Percentiles rank a stretch among this genome's conserved stretches.
These are phyloP conservation scores for Lasiosphaeris hirsuta DNA, from an alignment of 495 filamentous ascomycete genomes.

Conservation along the genomic window DNA sequence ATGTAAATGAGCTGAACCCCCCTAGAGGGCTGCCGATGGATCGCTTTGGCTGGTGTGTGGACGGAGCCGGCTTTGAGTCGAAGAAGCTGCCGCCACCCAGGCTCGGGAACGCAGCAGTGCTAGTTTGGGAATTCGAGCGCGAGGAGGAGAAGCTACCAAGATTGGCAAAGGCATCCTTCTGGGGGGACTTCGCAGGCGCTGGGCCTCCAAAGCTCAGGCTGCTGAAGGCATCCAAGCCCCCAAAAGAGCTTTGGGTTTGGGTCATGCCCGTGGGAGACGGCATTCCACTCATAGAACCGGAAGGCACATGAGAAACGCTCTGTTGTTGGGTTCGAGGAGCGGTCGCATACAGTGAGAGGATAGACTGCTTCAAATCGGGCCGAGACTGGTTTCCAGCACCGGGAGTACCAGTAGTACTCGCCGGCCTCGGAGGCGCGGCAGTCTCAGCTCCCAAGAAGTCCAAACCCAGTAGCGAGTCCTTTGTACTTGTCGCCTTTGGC, in stretches of 20 bases:
- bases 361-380: slow-evolving; percentile 95
- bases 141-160: slow-evolving; percentile 59
- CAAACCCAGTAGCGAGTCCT: slow-evolving; percentile 89
- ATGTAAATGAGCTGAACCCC: slow-evolving; percentile 52
- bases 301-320: slow-evolving; percentile 37
- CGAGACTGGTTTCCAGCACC: slow-evolving; percentile 63
- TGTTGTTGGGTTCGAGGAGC: slow-evolving; percentile 66
- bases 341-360: slow-evolving; percentile 90
- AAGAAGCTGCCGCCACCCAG: slow-evolving; percentile 76
- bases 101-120: slow-evolving; percentile 53
- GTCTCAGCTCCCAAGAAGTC: slow-evolving; percentile 82
- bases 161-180: slow-evolving; percentile 68
- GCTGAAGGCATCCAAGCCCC: slow-evolving; percentile 85
- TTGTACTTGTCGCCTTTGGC: slow-evolving; percentile 49
- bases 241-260: slow-evolving; percentile 53
- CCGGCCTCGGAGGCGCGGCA: slow-evolving; percentile 64
- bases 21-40: slow-evolving; percentile 42
- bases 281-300: slow-evolving; percentile 54
- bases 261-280: slow-evolving; percentile 43
- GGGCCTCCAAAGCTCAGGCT: slow-evolving; percentile 66
- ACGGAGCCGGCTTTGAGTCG: slow-evolving; percentile 60
- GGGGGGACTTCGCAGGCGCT: slow-evolving; percentile 50
- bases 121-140: slow-evolving; percentile 50
- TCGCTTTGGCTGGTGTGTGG: slow-evolving; percentile 48
- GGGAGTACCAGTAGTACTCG: slow-evolving; percentile 64